These are phyloP conservation scores for Baudoinia panamericana DNA, from an alignment of 495 filamentous ascomycete genomes.

Conservation along the genomic window DNA sequence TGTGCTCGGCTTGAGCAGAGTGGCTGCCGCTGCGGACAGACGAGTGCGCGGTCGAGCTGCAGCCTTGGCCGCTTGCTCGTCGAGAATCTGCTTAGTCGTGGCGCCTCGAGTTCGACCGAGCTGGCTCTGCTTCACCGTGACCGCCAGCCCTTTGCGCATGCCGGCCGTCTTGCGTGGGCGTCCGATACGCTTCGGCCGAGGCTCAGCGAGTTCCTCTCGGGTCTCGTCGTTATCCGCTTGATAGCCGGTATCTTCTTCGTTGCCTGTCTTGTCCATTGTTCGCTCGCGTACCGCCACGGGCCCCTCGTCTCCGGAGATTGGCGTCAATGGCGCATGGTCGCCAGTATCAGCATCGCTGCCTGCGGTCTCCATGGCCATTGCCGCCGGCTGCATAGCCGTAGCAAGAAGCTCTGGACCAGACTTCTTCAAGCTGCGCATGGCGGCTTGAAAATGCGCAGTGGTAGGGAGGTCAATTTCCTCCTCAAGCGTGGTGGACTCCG, in stretches of 20 bases:
- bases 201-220: not conserved
- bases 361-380: no score
- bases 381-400: no score
- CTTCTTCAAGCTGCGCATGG: no score
- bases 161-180: not conserved
- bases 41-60: not conserved
- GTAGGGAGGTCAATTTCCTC: not conserved
- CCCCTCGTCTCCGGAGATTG: no score
- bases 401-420: no score
- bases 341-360: no score
- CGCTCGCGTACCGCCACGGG: no score
- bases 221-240: not conserved
- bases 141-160: not conserved
- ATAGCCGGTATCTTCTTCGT: not conserved
- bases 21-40: not conserved
- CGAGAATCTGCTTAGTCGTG: conserved; percentile 1
- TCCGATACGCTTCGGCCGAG: not conserved
- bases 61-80: not conserved
- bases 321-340: no score
- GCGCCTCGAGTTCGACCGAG: conserved; percentile 2
- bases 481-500: not conserved
- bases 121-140: not conserved
- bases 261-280: not conserved
- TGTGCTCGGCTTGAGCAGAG: not conserved
- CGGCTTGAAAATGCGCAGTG: no score